Conservation (phyloP, 768 basidiomycete genomes). For the Phlebiopsis gigantea region DNA sequence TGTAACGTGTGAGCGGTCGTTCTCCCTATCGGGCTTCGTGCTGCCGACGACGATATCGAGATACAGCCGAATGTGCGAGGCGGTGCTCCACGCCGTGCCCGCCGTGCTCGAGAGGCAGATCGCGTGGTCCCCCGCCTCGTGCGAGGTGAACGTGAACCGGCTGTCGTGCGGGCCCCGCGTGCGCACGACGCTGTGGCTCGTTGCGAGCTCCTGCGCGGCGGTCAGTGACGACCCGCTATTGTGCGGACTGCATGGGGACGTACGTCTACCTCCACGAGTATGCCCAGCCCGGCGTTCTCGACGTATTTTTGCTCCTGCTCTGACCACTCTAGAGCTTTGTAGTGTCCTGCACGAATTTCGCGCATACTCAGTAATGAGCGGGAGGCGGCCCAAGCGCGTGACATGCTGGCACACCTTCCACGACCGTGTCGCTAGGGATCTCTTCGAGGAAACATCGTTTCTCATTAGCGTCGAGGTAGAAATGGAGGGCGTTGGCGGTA, state of each 20-base stretch:
- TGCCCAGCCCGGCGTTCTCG: constrained; percentile 73
- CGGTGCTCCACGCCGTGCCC: constrained; percentile 73
- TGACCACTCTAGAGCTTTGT: constrained; percentile 89
- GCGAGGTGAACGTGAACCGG: constrained; percentile 95
- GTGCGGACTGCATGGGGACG: constrained; percentile 22
- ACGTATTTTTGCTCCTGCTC: constrained; percentile 64
- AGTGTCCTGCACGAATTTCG: constrained; percentile 61
- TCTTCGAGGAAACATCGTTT: constrained; percentile 96
- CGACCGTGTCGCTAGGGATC: constrained; percentile 89
- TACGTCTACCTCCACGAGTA: constrained; percentile 88
- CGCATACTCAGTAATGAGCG: not conserved
- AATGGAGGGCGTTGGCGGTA: constrained; percentile 76
- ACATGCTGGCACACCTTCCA: constrained; percentile 60
- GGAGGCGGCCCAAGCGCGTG: not conserved
- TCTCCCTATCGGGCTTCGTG: constrained; percentile 80
- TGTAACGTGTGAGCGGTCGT: constrained; percentile 81
- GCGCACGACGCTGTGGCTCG: constrained; percentile 74
- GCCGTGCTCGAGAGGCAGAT: constrained; percentile 95
- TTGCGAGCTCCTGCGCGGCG: constrained; percentile 71
- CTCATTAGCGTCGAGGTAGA: constrained; percentile 94
- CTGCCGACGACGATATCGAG: constrained; percentile 91
- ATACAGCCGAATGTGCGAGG: constrained; percentile 88
- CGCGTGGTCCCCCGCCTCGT: constrained; percentile 94
- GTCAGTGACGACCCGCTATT: not conserved
- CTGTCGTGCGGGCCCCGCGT: constrained; percentile 90